A percentile compares a stretch with the other conserved stretches of the same genome.
phyloP scores from a whole-genome alignment of 192 early-diverging fungal genomes.

The Backusella morwellensis region DNA sequence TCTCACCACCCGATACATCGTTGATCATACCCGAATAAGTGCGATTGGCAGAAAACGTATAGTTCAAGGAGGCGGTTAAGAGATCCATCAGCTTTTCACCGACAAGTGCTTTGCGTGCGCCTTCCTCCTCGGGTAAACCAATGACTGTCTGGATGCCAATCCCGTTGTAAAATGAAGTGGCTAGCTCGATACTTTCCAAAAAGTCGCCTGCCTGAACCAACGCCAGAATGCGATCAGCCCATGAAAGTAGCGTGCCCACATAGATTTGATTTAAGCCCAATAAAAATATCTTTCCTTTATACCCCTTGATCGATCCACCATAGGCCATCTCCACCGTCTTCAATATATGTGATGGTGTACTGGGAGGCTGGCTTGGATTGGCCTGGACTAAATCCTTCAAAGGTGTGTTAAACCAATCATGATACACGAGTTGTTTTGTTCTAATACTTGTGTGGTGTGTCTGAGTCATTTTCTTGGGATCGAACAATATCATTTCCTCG shows the following conservation, averaged over 20 bases:
- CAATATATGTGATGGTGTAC: background rate
- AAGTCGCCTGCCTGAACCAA: slow-evolving; percentile 57
- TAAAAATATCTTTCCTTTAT: slow-evolving; percentile 58
- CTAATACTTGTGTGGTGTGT: slow-evolving; percentile 47
- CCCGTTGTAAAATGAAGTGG: slow-evolving; percentile 57
- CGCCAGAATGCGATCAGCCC: slow-evolving; percentile 57
- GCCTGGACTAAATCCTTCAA: slow-evolving; percentile 41
- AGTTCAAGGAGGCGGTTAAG: slow-evolving; percentile 49
- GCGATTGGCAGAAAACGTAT: slow-evolving; percentile 50
- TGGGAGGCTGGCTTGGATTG: background rate
- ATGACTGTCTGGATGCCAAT: slow-evolving; percentile 57
- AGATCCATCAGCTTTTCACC: slow-evolving; percentile 56
- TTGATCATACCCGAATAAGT: slow-evolving; percentile 42
- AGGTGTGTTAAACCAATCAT: slow-evolving; percentile 45
- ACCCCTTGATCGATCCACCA: slow-evolving; percentile 49
- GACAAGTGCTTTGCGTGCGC: slow-evolving; percentile 46
- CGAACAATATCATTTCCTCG: slow-evolving; percentile 58
- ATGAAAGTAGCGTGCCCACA: slow-evolving; percentile 53
- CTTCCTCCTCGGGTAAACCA: slow-evolving; percentile 57
- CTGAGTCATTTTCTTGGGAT: slow-evolving; percentile 49
- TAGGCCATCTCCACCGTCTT: slow-evolving; percentile 48
- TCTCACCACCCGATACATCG: slow-evolving; percentile 37
- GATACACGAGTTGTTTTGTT: slow-evolving; percentile 52
- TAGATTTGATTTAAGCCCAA: slow-evolving; percentile 55
- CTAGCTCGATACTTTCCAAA: slow-evolving; percentile 53